phyloP scores from a whole-genome alignment of 148 eudicot species.

The Rhododendron mucronatum region DNA sequence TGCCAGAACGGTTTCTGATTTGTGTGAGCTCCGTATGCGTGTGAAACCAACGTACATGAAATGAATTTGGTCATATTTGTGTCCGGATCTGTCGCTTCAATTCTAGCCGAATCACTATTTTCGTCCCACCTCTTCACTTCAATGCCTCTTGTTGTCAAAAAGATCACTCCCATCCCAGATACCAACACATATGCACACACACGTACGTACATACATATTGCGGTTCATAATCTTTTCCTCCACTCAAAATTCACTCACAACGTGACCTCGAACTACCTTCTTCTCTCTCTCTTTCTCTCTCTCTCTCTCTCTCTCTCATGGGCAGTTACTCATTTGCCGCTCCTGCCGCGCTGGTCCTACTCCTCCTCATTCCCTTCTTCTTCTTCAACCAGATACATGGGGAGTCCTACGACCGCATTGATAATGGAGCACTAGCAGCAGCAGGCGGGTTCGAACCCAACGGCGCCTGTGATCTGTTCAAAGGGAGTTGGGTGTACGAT shows the following conservation, averaged over 20 bases:
- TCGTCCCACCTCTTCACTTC: not conserved
- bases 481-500: conserved; percentile 58
- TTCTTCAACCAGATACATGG: not conserved
- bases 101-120: too few species aligned
- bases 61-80: too few species aligned
- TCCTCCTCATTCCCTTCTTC: not conserved
- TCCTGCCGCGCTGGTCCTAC: not conserved
- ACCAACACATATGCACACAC: not conserved
- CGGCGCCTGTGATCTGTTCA: conserved; percentile 32
- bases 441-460: not conserved
- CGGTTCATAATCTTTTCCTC: not conserved
- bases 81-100: not conserved
- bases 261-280: not conserved
- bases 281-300: not conserved
- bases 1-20: too few species aligned
- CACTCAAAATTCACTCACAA: not conserved
- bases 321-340: not conserved
- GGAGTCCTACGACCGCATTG: not conserved
- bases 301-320: not conserved
- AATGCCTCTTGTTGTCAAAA: not conserved
- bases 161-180: not conserved
- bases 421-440: not conserved
- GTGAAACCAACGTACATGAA: too few species aligned
- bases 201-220: not conserved
- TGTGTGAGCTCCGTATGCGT: too few species aligned